Conservation (phyloP, 345 rosid species). For the Clausena lansium region DNA sequence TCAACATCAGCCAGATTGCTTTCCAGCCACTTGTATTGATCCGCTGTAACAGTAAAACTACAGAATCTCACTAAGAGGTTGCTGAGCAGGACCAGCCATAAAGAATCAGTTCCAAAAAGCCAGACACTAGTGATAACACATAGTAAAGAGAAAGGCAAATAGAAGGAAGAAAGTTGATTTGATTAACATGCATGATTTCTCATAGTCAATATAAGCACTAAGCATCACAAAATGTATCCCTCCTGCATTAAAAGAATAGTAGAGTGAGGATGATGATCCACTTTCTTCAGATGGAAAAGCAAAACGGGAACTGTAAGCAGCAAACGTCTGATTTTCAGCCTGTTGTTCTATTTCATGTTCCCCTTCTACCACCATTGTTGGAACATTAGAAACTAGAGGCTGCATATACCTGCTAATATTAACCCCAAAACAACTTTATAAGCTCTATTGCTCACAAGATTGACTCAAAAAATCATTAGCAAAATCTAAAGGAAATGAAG, state of each 20-base stretch:
- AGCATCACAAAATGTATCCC: slow-evolving; percentile 93
- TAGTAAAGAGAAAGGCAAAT: not conserved
- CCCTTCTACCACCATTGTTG: slow-evolving; percentile 86
- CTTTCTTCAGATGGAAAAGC: slow-evolving; percentile 78
- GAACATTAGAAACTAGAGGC: slow-evolving; percentile 62
- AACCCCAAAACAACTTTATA: not conserved
- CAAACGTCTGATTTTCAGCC: slow-evolving; percentile 61
- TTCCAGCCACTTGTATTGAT: slow-evolving; percentile 81
- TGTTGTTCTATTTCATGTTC: slow-evolving; percentile 82
- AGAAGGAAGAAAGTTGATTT: slow-evolving; percentile 8
- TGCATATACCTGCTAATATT: slow-evolving; percentile 71
- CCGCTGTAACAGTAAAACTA: slow-evolving; percentile 41
- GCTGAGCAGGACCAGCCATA: too few relatives aligned
- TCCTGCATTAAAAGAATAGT: slow-evolving; percentile 88
- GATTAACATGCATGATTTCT: slow-evolving; percentile 51
- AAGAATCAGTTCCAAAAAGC: not conserved
- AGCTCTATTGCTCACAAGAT: not conserved
- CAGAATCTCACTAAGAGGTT: slow-evolving; percentile 14
- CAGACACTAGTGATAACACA: not conserved
- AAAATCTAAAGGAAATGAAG: slow-evolving; percentile 8
- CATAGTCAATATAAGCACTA: slow-evolving; percentile 61
- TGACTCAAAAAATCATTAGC: not conserved
- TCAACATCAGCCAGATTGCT: slow-evolving; percentile 53
- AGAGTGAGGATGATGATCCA: slow-evolving; percentile 66
- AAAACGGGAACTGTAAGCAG: slow-evolving; percentile 79